Percentiles rank a stretch among this genome's conserved stretches.
phyloP scores from a whole-genome alignment of 2,329 filamentous ascomycete species.

The Sclerotinia glacialis region DNA sequence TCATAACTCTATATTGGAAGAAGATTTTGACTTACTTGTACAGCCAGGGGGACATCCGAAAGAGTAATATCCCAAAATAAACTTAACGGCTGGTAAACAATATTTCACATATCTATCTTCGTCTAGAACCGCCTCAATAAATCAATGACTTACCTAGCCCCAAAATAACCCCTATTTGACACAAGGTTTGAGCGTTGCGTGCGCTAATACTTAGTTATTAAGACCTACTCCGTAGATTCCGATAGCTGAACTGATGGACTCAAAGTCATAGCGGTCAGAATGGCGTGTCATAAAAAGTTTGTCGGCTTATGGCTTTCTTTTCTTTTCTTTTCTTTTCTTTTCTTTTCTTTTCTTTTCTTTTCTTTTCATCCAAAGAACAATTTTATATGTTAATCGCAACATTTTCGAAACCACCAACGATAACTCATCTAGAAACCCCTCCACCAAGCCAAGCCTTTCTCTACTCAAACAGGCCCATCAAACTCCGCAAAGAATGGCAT shows the following conservation, averaged over 20 bases:
- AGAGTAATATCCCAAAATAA: constrained; percentile 1
- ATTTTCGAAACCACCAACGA: not conserved
- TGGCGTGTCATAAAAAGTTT: not conserved
- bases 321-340: too few species aligned
- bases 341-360: too few species aligned
- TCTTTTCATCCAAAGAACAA: not conserved
- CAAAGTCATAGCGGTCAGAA: not conserved
- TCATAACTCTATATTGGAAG: too few species aligned
- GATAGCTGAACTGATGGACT: not conserved
- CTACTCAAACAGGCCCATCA: not conserved
- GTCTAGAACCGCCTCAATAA: not conserved
- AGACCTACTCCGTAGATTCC: not conserved
- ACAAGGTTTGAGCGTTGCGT: not conserved
- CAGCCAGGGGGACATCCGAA: not conserved
- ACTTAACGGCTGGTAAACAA: not conserved
- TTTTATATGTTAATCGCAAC: not conserved
- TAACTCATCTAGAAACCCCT: too few species aligned
- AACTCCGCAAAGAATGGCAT: constrained; percentile 13
- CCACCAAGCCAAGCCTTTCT: not conserved
- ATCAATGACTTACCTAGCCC: not conserved
- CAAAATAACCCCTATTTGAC: not conserved
- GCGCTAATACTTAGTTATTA: not conserved
- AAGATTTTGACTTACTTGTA: too few species aligned
- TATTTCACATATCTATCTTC: not conserved
- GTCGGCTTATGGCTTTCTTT: too few species aligned